Conservation (phyloP, 352 stramenopile species). For the Thalassiosira mediterranea region DNA sequence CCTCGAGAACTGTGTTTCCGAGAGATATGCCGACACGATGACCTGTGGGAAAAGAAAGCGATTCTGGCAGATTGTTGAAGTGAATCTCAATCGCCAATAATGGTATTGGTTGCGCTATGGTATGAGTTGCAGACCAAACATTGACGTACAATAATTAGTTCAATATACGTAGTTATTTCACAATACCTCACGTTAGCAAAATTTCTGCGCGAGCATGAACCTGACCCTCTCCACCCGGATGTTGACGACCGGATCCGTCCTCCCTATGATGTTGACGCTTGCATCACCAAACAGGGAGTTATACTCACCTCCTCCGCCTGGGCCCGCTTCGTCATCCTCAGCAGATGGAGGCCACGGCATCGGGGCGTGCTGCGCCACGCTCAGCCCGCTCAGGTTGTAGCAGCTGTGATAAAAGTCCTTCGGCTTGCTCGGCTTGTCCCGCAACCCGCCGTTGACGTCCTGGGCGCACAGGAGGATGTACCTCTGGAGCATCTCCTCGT, state of each 20-base stretch:
- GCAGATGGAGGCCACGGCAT: slow-evolving; percentile 49
- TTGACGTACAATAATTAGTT: no score
- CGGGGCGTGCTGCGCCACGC: slow-evolving; percentile 88
- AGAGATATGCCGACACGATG: no score
- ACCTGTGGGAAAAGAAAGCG: no score
- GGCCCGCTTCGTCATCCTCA: background rate
- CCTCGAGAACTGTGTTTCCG: no score
- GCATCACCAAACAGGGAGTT: slow-evolving; percentile 67
- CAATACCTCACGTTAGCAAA: no score
- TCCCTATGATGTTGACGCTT: slow-evolving; percentile 83
- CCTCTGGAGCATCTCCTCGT: slow-evolving; percentile 77
- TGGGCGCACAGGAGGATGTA: slow-evolving; percentile 95
- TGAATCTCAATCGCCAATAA: no score
- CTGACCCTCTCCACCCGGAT: slow-evolving; percentile 88
- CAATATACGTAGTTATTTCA: no score
- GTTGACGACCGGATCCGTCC: slow-evolving; percentile 92
- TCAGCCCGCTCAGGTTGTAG: slow-evolving; percentile 97
- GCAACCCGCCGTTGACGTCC: slow-evolving; percentile 91
- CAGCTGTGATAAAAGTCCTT: slow-evolving; percentile 99
- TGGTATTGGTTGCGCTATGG: no score
- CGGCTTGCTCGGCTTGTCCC: slow-evolving; percentile 92
- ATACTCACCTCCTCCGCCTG: background rate
- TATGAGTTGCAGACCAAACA: no score
- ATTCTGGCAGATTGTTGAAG: no score
- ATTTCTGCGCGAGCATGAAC: slow-evolving; percentile 67